Base-by-base conservation (phyloP, 331 rosid species). In the Rhamnella rubrinervis region DNA sequence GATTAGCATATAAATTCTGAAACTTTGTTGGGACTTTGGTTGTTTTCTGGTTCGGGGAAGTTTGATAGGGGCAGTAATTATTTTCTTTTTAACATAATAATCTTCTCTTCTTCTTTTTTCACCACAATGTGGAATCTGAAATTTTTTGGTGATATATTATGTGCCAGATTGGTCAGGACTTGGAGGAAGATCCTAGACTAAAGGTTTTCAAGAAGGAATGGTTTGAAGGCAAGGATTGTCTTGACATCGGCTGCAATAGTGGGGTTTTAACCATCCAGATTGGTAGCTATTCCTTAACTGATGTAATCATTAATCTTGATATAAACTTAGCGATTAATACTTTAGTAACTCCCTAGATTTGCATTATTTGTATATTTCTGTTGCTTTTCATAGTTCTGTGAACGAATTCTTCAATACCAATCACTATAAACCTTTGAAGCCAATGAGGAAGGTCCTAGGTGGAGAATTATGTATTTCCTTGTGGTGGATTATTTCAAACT, bases 211-310 rank as follows among this genome's bases (percentile, higher is more conserved):
- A 75, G 65, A 87, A 81, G 68, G 97, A 84, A 55, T 92, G 97
- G 96, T 89, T 92, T 77, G 73, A 92, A 68, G 97, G 83, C 41
- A 89, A 84, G 73, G 90, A 87, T 21, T 92, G 96, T 68, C 92
- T 92, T 65, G 97, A 92, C 61, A 82, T 92, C 69, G 95, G 96
- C 56, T 89, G 97, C 83, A 92, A 92, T 41, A 80, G 53, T 71
- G 97, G 96, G 46, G 44, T 80, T 9, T 79, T 92, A 61, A 92
- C 97, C 61, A 87, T 87, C 53, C 86, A 84, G 37, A 89, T 92
- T 72, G 97, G 97, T 87, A 89, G 0, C 40, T 21, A 16, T 65
- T 40, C 47, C 49, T 72, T 46, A 5, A 21, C 68, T 63, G 5
- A 49, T 39, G n/a, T 55, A 41, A 10, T 35, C 20, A 1, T 55